These are phyloP conservation scores for Tylopilus sp. DNA, from an alignment of 1,284 basidiomycete species.

Conservation along the genomic window DNA sequence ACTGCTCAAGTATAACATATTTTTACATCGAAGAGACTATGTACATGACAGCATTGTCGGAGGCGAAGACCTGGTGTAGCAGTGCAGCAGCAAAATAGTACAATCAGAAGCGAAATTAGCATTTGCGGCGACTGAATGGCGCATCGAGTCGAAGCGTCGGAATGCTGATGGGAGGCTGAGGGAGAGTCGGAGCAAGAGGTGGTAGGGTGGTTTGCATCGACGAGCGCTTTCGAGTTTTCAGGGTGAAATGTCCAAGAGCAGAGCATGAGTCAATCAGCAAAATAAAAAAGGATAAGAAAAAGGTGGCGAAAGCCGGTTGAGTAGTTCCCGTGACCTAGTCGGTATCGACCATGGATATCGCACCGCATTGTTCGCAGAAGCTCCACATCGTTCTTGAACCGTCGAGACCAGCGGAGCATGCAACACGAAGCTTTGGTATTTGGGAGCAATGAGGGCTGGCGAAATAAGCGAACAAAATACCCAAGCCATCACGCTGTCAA, in stretches of 20 bases:
- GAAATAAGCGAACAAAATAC: conserved; percentile 8
- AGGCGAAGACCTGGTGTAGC: conserved; percentile 19
- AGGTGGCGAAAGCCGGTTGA: conserved; percentile 9
- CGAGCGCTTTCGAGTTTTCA: conserved; percentile 27
- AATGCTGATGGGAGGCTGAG: conserved; percentile 7
- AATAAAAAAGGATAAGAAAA: conserved; percentile 36
- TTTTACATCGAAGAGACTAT: conserved; percentile 33
- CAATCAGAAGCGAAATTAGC: conserved; percentile 17
- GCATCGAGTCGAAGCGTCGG: conserved; percentile 22
- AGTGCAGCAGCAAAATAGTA: conserved; percentile 19
- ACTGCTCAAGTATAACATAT: conserved; percentile 11
- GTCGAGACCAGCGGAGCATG: conserved; percentile 55
- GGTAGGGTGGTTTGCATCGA: conserved; percentile 16
- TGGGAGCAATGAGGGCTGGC: conserved; percentile 63
- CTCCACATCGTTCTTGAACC: conserved; percentile 77
- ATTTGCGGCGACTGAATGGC: conserved; percentile 13
- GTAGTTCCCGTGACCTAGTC: conserved; percentile 39
- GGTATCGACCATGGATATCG: conserved; percentile 78
- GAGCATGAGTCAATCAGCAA: conserved; percentile 31
- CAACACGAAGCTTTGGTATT: conserved; percentile 70
- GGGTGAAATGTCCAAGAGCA: conserved; percentile 20
- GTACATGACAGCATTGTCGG: conserved; percentile 30
- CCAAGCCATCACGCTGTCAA: conserved; percentile 11
- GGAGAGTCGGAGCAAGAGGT: conserved; percentile 14
- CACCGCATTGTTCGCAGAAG: conserved; percentile 79